Base-by-base conservation (phyloP, 805 yeast genomes). In the Hanseniaspora jakobsenii region DNA sequence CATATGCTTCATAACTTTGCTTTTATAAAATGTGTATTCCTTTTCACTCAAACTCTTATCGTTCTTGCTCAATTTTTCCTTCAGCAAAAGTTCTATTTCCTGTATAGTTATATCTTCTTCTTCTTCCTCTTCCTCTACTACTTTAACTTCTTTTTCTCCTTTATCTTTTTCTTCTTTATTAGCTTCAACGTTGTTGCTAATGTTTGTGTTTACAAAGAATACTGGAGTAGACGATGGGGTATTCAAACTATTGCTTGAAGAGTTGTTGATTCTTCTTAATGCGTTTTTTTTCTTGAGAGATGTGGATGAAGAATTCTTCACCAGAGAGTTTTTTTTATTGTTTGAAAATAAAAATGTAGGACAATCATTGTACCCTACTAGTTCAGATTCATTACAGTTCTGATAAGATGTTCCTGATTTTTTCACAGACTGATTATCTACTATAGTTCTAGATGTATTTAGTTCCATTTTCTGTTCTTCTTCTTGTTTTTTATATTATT, bases 281-380 rank as follows among this genome's bases (percentile, higher is more conserved):
- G 36, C 18, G 18, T 35, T 17, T 22, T 36, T 27, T 32, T 49
- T 54, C 32, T 48, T 34, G n/a, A 23, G n/a, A n/a, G n/a, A n/a
- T n/a, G n/a, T n/a, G n/a, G n/a, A n/a, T n/a, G n/a, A n/a, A n/a
- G n/a, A n/a, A n/a, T n/a, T n/a, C n/a, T n/a, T n/a, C n/a, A n/a
- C n/a, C n/a, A n/a, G n/a, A n/a, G n/a, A n/a, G 8, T 13, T 58
- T 59, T 59, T 26, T 64, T 65, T 22, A 19, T 41, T 41, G 6
- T 53, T 49, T 21, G 53, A 53, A 39, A 55, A 57, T 22, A 61
- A 35, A 35, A 59, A 58, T 1, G 61, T 52, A 1, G 70, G 70
- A 49, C 70, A 66, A 50, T 67, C 71, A 49, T 67, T 67, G 47
- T 66, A 67, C 2, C 70, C 70, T 3, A 59, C 52, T n/a, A 67